phyloP scores from a whole-genome alignment of 768 basidiomycete genomes.

The Crepidotus variabilis region DNA sequence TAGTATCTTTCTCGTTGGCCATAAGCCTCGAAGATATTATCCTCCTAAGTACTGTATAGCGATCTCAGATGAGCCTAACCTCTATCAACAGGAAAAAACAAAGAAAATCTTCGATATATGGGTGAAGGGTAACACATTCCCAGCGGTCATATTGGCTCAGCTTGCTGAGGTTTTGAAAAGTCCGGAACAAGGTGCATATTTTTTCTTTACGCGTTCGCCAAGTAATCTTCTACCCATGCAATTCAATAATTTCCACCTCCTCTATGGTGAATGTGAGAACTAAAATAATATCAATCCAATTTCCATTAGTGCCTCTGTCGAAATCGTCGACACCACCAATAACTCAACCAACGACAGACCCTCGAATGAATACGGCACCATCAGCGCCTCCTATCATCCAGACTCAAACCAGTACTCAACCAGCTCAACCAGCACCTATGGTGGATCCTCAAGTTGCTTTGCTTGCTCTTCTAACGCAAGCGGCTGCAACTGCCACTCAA shows the following conservation, averaged over 20 bases:
- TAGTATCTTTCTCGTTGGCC: too few relatives aligned
- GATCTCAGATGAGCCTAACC: slow-evolving; percentile 22
- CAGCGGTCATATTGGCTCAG: slow-evolving; percentile 66
- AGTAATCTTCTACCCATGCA: slow-evolving; percentile 72
- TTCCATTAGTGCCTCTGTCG: slow-evolving; percentile 58
- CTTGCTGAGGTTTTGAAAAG: slow-evolving; percentile 68
- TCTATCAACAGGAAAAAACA: slow-evolving; percentile 81
- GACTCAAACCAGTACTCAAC: slow-evolving; percentile 3
- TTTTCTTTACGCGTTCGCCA: slow-evolving; percentile 65
- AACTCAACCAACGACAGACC: slow-evolving; percentile 25
- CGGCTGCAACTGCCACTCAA: slow-evolving; percentile 35
- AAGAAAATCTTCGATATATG: slow-evolving; percentile 98
- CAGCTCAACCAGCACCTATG: slow-evolving; percentile 23
- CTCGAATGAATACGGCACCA: slow-evolving; percentile 21
- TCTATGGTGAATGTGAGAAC: slow-evolving; percentile 49
- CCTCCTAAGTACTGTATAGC: background rate
- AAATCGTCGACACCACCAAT: slow-evolving; percentile 35
- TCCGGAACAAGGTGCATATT: slow-evolving; percentile 88
- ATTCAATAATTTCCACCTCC: slow-evolving; percentile 46
- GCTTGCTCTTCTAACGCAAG: slow-evolving; percentile 67
- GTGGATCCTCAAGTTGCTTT: slow-evolving; percentile 60
- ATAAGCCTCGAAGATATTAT: too few relatives aligned
- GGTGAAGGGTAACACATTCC: slow-evolving; percentile 89
- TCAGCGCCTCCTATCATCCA: slow-evolving; percentile 21
- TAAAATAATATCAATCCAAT: slow-evolving; percentile 61